Base-by-base conservation (phyloP, 2,329 filamentous ascomycete genomes). In the Mariannaea sp. region DNA sequence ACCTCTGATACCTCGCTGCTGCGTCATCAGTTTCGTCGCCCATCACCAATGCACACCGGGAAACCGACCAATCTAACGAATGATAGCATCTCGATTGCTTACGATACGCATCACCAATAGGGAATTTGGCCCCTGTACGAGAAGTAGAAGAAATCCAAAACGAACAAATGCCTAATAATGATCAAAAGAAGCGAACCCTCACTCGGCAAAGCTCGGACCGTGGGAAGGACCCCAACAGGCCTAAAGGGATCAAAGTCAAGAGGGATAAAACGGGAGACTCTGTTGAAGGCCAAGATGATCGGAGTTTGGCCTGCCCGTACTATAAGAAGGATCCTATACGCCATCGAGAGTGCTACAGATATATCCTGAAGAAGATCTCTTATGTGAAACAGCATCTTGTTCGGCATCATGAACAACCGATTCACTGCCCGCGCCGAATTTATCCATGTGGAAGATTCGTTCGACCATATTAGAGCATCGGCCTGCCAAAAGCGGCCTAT, bases 371-470 rank as follows among this genome's bases (percentile, higher is more conserved):
- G 14, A 36, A 44, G 3, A 53, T 53, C 7, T 33, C 43, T 5
- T 47, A 53, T 16, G 50, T 53, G 26, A 53, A 47, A 10, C 50
- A 53, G 5, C 50, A 53, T 13, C 17, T 53, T 5, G 29, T 39
- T n/a, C 13, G 50, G 10, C 26, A 53, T 8, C 50, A 53, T 29
- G 29, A 36, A n/a, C 50, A 48, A 24, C 50, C 50, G 7, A 29
- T 47, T 8, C 39, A 48, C 19, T 53, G 50, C 22, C 27, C 36
- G 4, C 20, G 42, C 29, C 3, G 39, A 29, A 4, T 53, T 53
- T 5, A 29, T 24, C 19, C 19, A 20, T 30, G 38, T 48, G 4
- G 50, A 41, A 10, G 29, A n/a, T 8, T 17, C 35, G 13, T 33
- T 40, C n/a, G 50, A 49, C 9, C 50, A 53, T n/a, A 45, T 36